Evolutionary conservation across 768 basidiomycete species (phyloP).

Genomic region (Tricholomella constricta): DNA sequence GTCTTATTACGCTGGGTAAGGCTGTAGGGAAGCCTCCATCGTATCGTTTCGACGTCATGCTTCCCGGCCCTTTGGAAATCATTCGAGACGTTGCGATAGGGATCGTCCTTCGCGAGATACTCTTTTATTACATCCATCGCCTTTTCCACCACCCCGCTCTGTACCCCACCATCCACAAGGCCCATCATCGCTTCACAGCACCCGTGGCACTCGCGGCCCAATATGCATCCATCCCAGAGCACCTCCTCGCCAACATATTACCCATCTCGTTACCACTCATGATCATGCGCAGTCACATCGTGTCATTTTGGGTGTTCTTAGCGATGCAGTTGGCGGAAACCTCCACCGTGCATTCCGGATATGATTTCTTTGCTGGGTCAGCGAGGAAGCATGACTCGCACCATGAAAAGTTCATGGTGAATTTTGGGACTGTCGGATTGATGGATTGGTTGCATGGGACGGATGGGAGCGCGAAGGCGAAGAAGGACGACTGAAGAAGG

Average conservation of each 20-base stretch:
- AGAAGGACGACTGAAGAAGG: neutral
- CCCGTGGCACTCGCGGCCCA: slow-evolving; percentile 33
- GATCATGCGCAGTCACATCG: slow-evolving; percentile 25
- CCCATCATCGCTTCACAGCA: slow-evolving; percentile 33
- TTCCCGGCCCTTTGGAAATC: slow-evolving; percentile 21
- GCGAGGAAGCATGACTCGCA: slow-evolving; percentile 30
- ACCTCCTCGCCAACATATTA: slow-evolving; percentile 29
- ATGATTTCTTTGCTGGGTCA: slow-evolving; percentile 26
- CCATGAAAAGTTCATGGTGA: slow-evolving; percentile 29
- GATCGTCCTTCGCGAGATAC: slow-evolving; percentile 26
- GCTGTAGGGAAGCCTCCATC: slow-evolving; percentile 9
- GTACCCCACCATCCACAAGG: slow-evolving; percentile 31
- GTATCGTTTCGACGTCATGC: slow-evolving; percentile 20
- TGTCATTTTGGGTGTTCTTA: slow-evolving; percentile 30
- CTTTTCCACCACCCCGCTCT: slow-evolving; percentile 26
- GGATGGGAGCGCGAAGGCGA: slow-evolving; percentile 3
- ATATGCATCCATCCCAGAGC: slow-evolving; percentile 27
- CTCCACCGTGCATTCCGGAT: slow-evolving; percentile 31
- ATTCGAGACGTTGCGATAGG: slow-evolving; percentile 20
- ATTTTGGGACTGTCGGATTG: slow-evolving; percentile 28
- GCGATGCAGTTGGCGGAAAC: slow-evolving; percentile 26
- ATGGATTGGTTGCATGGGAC: slow-evolving; percentile 29
- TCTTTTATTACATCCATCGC: slow-evolving; percentile 33
- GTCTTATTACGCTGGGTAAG: slow-evolving; percentile 10
- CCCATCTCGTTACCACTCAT: slow-evolving; percentile 28